Conservation (phyloP, 1,284 basidiomycete species). For the Laetiporus sulphureus region DNA sequence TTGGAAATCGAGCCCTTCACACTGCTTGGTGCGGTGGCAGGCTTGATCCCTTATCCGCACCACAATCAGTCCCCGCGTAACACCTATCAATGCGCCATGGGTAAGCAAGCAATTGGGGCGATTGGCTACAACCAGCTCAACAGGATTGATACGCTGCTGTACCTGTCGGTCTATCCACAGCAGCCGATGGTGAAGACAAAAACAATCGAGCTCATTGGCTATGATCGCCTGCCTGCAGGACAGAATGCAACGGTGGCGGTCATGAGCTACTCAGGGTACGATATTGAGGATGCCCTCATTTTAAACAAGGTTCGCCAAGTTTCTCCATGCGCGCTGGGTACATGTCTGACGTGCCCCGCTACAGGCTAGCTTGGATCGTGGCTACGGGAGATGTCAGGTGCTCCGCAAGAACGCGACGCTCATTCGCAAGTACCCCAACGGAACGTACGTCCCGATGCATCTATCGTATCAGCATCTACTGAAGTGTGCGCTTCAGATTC, state of each 20-base stretch:
- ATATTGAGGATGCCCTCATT: slow-evolving; percentile 98
- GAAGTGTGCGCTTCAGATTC: slow-evolving; percentile 41
- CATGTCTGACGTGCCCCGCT: not conserved
- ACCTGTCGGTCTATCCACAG: slow-evolving; percentile 98
- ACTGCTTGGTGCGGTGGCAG: slow-evolving; percentile 94
- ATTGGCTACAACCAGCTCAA: slow-evolving; percentile 98
- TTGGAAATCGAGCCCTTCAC: slow-evolving; percentile 99
- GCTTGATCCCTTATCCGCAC: slow-evolving; percentile 98
- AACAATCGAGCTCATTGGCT: slow-evolving; percentile 95
- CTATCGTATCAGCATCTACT: not conserved
- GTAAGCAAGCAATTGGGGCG: slow-evolving; percentile 99
- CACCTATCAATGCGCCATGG: slow-evolving; percentile 99
- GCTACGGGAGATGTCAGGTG: slow-evolving; percentile 97
- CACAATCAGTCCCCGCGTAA: slow-evolving; percentile 99
- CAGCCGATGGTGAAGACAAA: slow-evolving; percentile 99
- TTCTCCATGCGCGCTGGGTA: slow-evolving; percentile 1
- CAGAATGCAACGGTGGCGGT: slow-evolving; percentile 99
- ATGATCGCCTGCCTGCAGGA: slow-evolving; percentile 94
- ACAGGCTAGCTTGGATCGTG: slow-evolving; percentile 90
- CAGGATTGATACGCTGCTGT: slow-evolving; percentile 97
- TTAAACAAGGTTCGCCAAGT: slow-evolving; percentile 70
- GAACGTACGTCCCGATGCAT: slow-evolving; percentile 65
- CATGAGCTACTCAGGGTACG: slow-evolving; percentile 99
- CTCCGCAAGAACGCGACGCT: slow-evolving; percentile 93
- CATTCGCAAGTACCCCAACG: slow-evolving; percentile 95